Conservation (phyloP, 2,329 filamentous ascomycete species). For the Drechmeria coniospora region DNA sequence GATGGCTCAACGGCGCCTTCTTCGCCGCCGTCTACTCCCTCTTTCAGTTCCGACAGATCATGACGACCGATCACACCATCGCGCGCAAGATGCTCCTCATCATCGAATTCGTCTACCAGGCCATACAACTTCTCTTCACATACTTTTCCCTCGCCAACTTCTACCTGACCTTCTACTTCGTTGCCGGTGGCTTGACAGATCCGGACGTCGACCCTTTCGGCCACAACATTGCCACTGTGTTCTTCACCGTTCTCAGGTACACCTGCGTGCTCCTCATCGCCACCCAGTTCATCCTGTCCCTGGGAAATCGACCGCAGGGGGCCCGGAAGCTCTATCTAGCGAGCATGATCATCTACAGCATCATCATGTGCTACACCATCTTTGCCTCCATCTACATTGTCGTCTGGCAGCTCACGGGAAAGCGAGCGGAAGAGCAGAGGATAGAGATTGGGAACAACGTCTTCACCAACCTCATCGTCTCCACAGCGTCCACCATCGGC, state of each 20-base stretch:
- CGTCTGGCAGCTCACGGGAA: slow-evolving; percentile 54
- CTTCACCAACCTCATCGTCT: slow-evolving; percentile 90
- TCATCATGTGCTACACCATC: slow-evolving; percentile 93
- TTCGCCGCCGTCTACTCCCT: slow-evolving; percentile 97
- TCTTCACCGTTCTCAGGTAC: slow-evolving; percentile 81
- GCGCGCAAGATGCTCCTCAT: slow-evolving; percentile 81
- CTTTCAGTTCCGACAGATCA: slow-evolving; percentile 86
- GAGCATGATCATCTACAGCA: slow-evolving; percentile 75
- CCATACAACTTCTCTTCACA: slow-evolving; percentile 83
- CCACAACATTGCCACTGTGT: slow-evolving; percentile 65
- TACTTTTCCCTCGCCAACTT: slow-evolving; percentile 98
- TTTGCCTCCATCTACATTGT: slow-evolving; percentile 86
- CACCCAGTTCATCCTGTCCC: slow-evolving; percentile 89
- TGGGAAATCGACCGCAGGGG: slow-evolving; percentile 92
- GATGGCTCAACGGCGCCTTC: slow-evolving; percentile 98
- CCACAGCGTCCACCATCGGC: slow-evolving; percentile 74
- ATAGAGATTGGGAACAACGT: slow-evolving; percentile 66
- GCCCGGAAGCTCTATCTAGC: slow-evolving; percentile 79
- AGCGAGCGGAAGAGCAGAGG: slow-evolving; percentile 20
- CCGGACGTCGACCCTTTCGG: slow-evolving; percentile 76
- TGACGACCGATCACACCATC: slow-evolving; percentile 81
- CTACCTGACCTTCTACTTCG: slow-evolving; percentile 97
- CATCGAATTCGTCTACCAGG: slow-evolving; percentile 90
- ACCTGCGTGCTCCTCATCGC: slow-evolving; percentile 74
- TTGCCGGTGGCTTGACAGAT: slow-evolving; percentile 79